phyloP scores from a whole-genome alignment of 257 asterid species.

The Fraxinus cuspidata region DNA sequence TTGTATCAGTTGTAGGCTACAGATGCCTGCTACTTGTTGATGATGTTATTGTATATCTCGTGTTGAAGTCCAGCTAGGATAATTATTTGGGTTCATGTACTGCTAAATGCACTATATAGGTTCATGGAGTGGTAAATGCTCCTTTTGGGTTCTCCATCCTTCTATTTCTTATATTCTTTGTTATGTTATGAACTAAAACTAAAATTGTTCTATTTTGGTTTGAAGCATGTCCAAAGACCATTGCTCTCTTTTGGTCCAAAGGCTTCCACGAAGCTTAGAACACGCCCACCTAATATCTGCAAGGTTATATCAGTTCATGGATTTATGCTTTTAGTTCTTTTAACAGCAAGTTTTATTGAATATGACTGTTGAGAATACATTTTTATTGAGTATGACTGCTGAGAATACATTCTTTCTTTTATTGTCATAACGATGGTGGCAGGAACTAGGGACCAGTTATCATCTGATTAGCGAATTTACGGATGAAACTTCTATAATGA shows the following conservation, averaged over 20 bases:
- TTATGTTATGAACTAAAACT: constrained; percentile 16
- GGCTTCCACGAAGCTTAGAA: constrained; percentile 75
- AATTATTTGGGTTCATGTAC: constrained; percentile 7
- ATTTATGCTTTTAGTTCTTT: constrained; percentile 20
- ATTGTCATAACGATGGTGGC: constrained; percentile 31
- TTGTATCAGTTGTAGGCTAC: neutral
- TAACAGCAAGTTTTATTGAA: constrained; percentile 14
- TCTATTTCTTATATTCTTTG: constrained; percentile 1
- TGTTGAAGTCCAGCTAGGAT: constrained; percentile 1
- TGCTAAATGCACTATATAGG: neutral
- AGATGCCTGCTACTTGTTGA: neutral
- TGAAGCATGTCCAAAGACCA: constrained; percentile 96
- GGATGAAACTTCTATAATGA: constrained; percentile 68
- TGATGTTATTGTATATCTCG: constrained; percentile 2
- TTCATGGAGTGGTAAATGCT: neutral
- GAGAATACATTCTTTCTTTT: constrained; percentile 20
- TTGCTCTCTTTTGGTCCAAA: constrained; percentile 92
- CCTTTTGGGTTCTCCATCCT: neutral
- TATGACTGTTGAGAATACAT: constrained; percentile 13
- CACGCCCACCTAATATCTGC: constrained; percentile 75
- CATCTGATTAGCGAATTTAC: constrained; percentile 72
- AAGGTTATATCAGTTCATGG: constrained; percentile 54
- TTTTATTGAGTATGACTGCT: constrained; percentile 15
- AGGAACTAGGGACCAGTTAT: constrained; percentile 82
- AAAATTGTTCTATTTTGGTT: constrained; percentile 27